These are phyloP conservation scores for Candida multigemmis DNA, from an alignment of 805 yeast genomes.

Conservation along the genomic window DNA sequence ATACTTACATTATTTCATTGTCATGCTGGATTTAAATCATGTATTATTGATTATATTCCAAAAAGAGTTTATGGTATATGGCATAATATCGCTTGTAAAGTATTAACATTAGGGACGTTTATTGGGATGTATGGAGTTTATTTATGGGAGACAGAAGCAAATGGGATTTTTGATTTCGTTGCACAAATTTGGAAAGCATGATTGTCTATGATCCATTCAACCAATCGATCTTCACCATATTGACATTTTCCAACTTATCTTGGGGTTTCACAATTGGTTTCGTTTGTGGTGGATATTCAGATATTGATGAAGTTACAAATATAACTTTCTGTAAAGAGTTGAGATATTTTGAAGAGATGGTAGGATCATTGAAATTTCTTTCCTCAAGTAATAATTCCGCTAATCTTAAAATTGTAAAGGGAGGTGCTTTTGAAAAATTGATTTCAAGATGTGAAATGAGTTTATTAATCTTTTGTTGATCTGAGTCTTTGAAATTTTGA, in stretches of 20 bases:
- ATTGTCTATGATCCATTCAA: slow-evolving; percentile 6
- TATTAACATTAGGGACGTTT: slow-evolving; percentile 65
- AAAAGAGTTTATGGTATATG: slow-evolving; percentile 73
- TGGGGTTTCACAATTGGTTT: slow-evolving; percentile 1
- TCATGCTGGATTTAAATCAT: slow-evolving; percentile 80
- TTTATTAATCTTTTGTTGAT: neutral
- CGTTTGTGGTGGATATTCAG: slow-evolving; percentile 12
- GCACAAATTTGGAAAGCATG: slow-evolving; percentile 52
- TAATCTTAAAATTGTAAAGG: slow-evolving; percentile 40
- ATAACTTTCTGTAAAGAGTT: slow-evolving; percentile 29
- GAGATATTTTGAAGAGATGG: slow-evolving; percentile 31
- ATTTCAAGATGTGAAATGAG: neutral
- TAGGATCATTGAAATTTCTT: no score
- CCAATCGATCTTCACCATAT: slow-evolving; percentile 23
- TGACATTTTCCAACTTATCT: slow-evolving; percentile 5
- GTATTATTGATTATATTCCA: slow-evolving; percentile 91
- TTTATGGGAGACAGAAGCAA: slow-evolving; percentile 67
- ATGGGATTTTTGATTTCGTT: slow-evolving; percentile 67
- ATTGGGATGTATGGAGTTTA: slow-evolving; percentile 74
- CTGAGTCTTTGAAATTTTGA: slow-evolving; percentile 1
- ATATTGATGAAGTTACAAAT: slow-evolving; percentile 17
- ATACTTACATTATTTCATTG: slow-evolving; percentile 65
- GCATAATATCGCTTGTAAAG: slow-evolving; percentile 58
- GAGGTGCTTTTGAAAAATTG: slow-evolving; percentile 18
- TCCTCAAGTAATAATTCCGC: slow-evolving; percentile 38